These are phyloP conservation scores for Kodamaea nitidulidarum DNA, from an alignment of 805 yeast species.

Conservation along the genomic window DNA sequence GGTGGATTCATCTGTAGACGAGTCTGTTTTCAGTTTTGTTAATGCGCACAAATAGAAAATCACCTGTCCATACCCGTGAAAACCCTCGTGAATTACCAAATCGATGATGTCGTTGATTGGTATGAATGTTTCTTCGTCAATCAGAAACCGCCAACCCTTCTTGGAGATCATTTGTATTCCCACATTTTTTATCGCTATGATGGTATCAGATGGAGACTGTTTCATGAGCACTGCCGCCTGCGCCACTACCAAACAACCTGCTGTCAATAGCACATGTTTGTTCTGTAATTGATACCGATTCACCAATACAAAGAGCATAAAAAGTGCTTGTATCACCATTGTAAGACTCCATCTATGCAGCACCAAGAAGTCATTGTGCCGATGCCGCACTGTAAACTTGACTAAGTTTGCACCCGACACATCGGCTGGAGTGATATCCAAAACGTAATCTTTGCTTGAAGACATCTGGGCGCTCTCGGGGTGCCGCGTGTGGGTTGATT, in stretches of 20 bases:
- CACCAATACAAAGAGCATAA: conserved; percentile 4
- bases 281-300: not conserved
- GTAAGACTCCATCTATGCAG: conserved; percentile 8
- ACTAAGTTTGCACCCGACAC: conserved; percentile 14
- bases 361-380: conserved; percentile 3
- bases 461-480: conserved; percentile 18
- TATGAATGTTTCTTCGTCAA: conserved; percentile 40
- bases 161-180: conserved; percentile 45
- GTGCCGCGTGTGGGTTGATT: not conserved
- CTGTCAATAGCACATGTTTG: not conserved
- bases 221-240: conserved; percentile 17
- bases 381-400: conserved; percentile 17
- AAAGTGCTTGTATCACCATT: conserved; percentile 4
- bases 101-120: conserved; percentile 58
- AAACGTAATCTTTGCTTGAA: conserved; percentile 25
- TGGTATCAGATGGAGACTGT: conserved; percentile 39
- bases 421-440: conserved; percentile 24
- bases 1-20: conserved; percentile 1
- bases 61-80: conserved; percentile 60
- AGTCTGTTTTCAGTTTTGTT: conserved; percentile 29
- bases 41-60: conserved; percentile 60
- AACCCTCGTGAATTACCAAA: conserved; percentile 72
- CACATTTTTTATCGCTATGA: conserved; percentile 40
- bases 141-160: conserved; percentile 19
- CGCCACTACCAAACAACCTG: not conserved